Evolutionary conservation across 2,329 filamentous ascomycete species (phyloP), one percentile per base, ranked within the genome.

Genomic region (Pseudogymnoascus sp.): DNA sequence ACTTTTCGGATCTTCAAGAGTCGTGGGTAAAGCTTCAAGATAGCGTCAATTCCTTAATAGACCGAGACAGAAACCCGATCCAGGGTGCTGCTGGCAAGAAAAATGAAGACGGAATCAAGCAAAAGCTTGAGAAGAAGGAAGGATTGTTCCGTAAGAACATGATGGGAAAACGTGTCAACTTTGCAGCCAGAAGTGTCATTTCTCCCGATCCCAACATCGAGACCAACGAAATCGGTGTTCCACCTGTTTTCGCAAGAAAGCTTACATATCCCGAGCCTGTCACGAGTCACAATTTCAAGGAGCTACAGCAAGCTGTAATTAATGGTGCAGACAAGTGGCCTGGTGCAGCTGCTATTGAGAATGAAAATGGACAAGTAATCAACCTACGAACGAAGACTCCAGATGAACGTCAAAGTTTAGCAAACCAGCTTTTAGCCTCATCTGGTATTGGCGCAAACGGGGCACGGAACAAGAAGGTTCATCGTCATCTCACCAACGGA

Each of bases 161-260:
- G 94, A 99, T 99, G 94, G 94, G 94, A 65, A 99, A 99, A 81
- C 92, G 94, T 80, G 94, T 99, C 77, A 97, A 99, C 75, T 97
- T 94, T 74, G 94, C 94, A 59, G 94, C 94, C 38, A 89, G 94
- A 74, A 96, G 90, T 82, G 94, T 99, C 74, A 99, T 99, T 69
- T 97, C 93, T 8, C 94, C 94, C 0, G 94, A 99, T 72, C 94
- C 94, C 2, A 99, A 97, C 72, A 96, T 99, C 70, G 94, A 99
- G 75, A 97, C 94, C 15, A 97, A 96, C 74, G 94, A 99, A 76
- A 97, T 99, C 67, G 94, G 94, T 74, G 93, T 99, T 2, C 94
- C 94, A 15, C 91, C 93, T n/a, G 94, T 97, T 12, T 99, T 99
- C 74, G 94, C 94, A 1, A 91, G 87, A 73, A 97, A 96, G 74